Base-by-base conservation (phyloP, 805 yeast genomes). In the Spathaspora girioi region DNA sequence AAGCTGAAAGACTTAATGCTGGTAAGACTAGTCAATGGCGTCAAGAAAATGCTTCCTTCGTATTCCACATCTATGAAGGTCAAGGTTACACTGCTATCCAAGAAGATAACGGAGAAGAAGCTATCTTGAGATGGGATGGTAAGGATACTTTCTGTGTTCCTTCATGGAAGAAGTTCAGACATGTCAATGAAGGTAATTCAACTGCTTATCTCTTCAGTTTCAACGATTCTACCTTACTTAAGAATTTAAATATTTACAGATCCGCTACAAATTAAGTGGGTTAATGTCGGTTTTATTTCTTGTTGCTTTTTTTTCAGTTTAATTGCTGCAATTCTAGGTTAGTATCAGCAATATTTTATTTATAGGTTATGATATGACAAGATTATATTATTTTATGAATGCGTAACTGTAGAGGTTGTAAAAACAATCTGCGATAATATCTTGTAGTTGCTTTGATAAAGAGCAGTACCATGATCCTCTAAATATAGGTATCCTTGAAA, bases 71-170 rank as follows among this genome's bases (percentile, higher is more conserved):
- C n/a, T 50, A 38, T 49, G 46, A 40, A 18, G 56, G 56, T 26
- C 31, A 19, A 14, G 56, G 56, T 20, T 20, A 51, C 45, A 53
- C 56, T 17, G 32, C 48, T 14, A 40, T 53, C 19, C n/a, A 51
- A 11, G 49, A 47, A 19, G 50, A 35, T 12, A 44, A 51, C 20
- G 52, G 52, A 4, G 38, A 45, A 35, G 54, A 53, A 43, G 47
- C 49, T 10, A 29, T 48, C 17, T 44, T 53, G 8, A 32, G 26
- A 14, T 53, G 56, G 56, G 52, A 48, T 14, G 45, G 52, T 15
- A 53, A 43, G 26, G 56, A 53, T 43, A 47, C 50, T 6, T 53
- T 53, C 46, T 53, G 56, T 49, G 43, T 53, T 47, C 56, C 56
- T 27, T 47, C 54, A 12, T 50, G 54, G 54, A 50, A 43, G 38